These are phyloP conservation scores for Fusarium secorum DNA, from an alignment of 2,329 filamentous ascomycete genomes.

Conservation along the genomic window DNA sequence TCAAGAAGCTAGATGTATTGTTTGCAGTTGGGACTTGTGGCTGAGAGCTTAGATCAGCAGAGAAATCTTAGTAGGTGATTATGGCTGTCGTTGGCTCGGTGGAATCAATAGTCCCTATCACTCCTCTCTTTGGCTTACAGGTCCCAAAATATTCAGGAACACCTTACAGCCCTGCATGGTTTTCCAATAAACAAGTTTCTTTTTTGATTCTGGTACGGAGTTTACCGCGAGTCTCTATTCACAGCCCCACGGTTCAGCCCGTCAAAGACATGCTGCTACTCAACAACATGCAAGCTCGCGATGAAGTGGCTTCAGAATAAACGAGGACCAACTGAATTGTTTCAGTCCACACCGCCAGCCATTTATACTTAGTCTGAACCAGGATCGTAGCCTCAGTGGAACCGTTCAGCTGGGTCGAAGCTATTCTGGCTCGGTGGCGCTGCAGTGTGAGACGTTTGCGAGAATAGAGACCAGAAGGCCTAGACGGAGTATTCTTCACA, in stretches of 20 bases:
- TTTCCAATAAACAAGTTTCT: background rate
- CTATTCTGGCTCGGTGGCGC: background rate
- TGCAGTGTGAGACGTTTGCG: background rate
- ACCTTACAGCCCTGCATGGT: background rate
- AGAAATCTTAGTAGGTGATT: too few species aligned
- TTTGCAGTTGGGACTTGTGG: too few species aligned
- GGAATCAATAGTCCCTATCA: background rate
- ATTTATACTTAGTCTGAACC: background rate
- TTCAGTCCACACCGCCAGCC: background rate
- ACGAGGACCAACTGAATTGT: background rate
- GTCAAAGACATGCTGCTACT: too few species aligned
- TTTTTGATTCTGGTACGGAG: background rate
- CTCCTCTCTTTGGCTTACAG: background rate
- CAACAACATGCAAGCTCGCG: background rate
- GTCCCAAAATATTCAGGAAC: background rate
- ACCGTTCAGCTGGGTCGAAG: background rate
- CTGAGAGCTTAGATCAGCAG: too few species aligned
- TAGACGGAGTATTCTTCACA: accelerated
- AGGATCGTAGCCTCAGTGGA: accelerated
- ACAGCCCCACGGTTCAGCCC: background rate
- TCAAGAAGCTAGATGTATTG: too few species aligned
- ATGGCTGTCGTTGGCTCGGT: background rate
- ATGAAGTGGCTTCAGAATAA: too few species aligned
- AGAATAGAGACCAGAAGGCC: too few species aligned
- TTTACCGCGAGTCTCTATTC: accelerated